A percentile compares a stretch with the other conserved stretches of the same genome.
phyloP scores from a whole-genome alignment of 495 filamentous ascomycete genomes.

The Mycothermus thermophilus region DNA sequence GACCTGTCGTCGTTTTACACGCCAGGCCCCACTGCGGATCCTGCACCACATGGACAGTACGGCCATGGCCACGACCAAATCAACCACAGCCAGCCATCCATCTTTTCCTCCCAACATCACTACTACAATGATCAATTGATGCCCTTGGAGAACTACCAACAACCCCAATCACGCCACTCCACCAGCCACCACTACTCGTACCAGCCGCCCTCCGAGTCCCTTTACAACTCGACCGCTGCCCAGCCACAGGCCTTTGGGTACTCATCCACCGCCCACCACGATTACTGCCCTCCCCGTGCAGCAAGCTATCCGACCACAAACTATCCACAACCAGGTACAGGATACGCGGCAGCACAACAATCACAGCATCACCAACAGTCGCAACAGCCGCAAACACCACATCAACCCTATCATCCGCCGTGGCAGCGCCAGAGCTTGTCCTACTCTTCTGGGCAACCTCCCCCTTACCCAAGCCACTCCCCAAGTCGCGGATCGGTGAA shows the following conservation, averaged over 20 bases:
- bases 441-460: too few species aligned
- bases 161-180: not conserved
- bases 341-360: constrained; percentile 5
- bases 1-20: constrained; percentile 41
- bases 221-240: too few species aligned
- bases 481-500: too few species aligned
- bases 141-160: constrained; percentile 1
- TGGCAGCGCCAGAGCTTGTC: not conserved
- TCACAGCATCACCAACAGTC: constrained; percentile 1
- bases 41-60: constrained; percentile 15
- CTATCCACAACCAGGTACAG: not conserved
- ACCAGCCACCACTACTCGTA: too few species aligned
- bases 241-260: too few species aligned
- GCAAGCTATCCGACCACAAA: not conserved
- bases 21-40: constrained; percentile 16
- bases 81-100: too few species aligned
- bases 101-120: constrained; percentile 8
- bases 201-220: too few species aligned
- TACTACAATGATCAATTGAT: too few species aligned
- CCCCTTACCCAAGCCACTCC: too few species aligned
- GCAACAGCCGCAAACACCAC: constrained; percentile 3
- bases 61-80: too few species aligned
- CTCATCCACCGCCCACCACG: constrained; percentile 2
- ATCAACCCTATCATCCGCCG: constrained; percentile 1
- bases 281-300: constrained; percentile 5